phyloP scores from a whole-genome alignment of 1,284 basidiomycete genomes.

The Sporisorium scitamineum region DNA sequence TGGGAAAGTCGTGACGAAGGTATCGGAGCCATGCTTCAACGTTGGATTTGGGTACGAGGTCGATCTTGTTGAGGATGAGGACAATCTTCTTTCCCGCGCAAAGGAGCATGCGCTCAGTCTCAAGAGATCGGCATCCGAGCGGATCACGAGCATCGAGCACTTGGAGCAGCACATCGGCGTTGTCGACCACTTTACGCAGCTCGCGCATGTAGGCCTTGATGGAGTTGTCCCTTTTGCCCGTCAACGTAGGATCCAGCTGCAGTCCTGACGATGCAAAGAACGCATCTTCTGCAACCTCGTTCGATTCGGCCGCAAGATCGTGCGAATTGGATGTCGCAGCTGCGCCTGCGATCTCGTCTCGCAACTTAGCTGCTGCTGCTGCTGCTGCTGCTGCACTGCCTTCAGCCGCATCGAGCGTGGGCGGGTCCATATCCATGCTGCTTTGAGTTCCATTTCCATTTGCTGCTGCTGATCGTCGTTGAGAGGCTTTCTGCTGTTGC shows the following conservation, averaged over 20 bases:
- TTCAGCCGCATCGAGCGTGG: conserved; percentile 7
- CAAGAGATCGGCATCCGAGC: conserved; percentile 72
- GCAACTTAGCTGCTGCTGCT: conserved; percentile 18
- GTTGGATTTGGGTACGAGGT: conserved; percentile 86
- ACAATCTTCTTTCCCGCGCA: conserved; percentile 62
- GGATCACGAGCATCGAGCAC: conserved; percentile 68
- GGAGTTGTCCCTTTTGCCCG: conserved; percentile 60
- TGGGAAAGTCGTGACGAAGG: conserved; percentile 90
- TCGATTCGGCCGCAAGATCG: not conserved
- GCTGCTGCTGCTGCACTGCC: conserved; percentile 15
- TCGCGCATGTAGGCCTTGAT: conserved; percentile 70
- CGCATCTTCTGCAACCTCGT: not conserved
- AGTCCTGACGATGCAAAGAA: not conserved
- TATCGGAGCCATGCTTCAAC: conserved; percentile 90
- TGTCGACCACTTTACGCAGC: conserved; percentile 91
- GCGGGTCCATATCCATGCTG: conserved; percentile 6
- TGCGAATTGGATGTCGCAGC: conserved; percentile 29
- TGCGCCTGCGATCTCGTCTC: conserved; percentile 27
- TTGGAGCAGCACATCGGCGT: conserved; percentile 83
- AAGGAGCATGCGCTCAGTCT: conserved; percentile 59
- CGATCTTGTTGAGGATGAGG: conserved; percentile 55
- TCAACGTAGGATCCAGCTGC: conserved; percentile 43
- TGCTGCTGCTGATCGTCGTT: not conserved
- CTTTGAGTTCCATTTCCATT: not conserved
- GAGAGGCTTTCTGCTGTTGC: conserved; percentile 25